Evolutionary conservation across 202 grass and related monocot species (phyloP), one percentile per base, ranked within the genome.

Genomic region (Setaria viridis): DNA sequence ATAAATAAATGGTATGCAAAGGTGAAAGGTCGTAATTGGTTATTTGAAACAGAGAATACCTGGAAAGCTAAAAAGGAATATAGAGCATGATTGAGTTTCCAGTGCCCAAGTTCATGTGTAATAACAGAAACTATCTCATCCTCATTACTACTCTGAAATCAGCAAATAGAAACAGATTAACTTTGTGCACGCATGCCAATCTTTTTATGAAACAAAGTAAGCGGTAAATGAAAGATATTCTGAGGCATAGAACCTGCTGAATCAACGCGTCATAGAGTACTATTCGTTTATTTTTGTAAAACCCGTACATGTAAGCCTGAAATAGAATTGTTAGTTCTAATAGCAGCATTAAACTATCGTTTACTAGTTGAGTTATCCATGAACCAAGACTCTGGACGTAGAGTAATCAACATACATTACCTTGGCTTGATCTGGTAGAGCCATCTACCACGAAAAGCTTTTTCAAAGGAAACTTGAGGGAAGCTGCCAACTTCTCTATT

Each of bases 221-320:
- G 67, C 1, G 29, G 50, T 62, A 70, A 63, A 76, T 59, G 42
- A 67, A 82, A 12, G 2, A 21, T 34, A 37, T 11, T 81, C 21
- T 74, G 37, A 41, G 55, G 29, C 21, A 76, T 57, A 70, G 47
- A 81, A 99, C 97, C 97, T 99, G 97, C 72, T 99, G 94, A 89
- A 99, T 89, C 85, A 99, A 92, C 68, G 97, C 97, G 89, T 99
- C 97, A 67, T 99, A 99, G 19, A 97, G 94, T 87, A 99, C 94
- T 82, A 99, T 99, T 29, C 97, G 92, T 72, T 99, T 99, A 65
- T 99, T 99, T 86, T 99, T 99, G 85, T 93, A 97, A 83, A 99
- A 97, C 3, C 97, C 97, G 82, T 99, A 99, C 94, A 99, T 94
- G 86, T 99, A 97, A 64, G 97, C 97, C 97, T 99, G 90, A 82